Evolutionary conservation across 2,329 filamentous ascomycete species (phyloP).

Genomic region (Penicillium psychrosexuale): DNA sequence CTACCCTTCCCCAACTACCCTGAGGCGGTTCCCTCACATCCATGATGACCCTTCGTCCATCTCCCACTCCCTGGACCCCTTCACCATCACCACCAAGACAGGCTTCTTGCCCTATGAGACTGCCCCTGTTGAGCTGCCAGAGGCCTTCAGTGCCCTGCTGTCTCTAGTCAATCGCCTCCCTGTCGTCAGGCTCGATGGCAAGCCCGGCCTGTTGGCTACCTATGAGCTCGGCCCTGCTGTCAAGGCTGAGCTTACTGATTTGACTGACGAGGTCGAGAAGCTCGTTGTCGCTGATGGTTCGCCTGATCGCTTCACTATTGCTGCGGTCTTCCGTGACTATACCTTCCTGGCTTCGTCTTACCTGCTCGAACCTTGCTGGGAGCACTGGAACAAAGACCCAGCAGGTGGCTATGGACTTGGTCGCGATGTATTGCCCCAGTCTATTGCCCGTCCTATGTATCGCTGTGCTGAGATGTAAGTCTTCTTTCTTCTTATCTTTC

Average conservation of each 20-base stretch:
- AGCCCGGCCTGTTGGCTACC: slow-evolving; percentile 71
- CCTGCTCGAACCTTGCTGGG: slow-evolving; percentile 85
- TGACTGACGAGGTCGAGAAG: slow-evolving; percentile 69
- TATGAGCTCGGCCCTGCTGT: slow-evolving; percentile 74
- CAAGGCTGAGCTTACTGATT: slow-evolving; percentile 69
- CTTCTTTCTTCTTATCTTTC: slow-evolving; percentile 1
- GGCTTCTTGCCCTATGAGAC: slow-evolving; percentile 45
- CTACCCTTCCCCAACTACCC: slow-evolving; percentile 33
- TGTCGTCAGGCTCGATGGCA: slow-evolving; percentile 69
- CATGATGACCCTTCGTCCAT: slow-evolving; percentile 43
- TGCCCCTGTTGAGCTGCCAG: slow-evolving; percentile 56
- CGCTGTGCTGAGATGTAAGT: slow-evolving; percentile 82
- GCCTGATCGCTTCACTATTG: slow-evolving; percentile 73
- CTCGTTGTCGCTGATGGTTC: slow-evolving; percentile 51
- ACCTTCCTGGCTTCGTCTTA: slow-evolving; percentile 87
- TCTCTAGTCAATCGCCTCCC: slow-evolving; percentile 74
- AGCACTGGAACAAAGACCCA: slow-evolving; percentile 56
- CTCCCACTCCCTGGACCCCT: slow-evolving; percentile 44
- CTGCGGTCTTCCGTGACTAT: slow-evolving; percentile 87
- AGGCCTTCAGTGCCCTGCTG: slow-evolving; percentile 70
- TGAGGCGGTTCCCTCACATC: slow-evolving; percentile 45
- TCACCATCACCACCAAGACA: slow-evolving; percentile 47
- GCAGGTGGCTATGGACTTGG: slow-evolving; percentile 76
- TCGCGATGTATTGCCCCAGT: slow-evolving; percentile 67
- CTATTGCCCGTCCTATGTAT: slow-evolving; percentile 77